Conservation (phyloP, 371 early-diverging fungal genomes). For the Syncephalastrum sp. region DNA sequence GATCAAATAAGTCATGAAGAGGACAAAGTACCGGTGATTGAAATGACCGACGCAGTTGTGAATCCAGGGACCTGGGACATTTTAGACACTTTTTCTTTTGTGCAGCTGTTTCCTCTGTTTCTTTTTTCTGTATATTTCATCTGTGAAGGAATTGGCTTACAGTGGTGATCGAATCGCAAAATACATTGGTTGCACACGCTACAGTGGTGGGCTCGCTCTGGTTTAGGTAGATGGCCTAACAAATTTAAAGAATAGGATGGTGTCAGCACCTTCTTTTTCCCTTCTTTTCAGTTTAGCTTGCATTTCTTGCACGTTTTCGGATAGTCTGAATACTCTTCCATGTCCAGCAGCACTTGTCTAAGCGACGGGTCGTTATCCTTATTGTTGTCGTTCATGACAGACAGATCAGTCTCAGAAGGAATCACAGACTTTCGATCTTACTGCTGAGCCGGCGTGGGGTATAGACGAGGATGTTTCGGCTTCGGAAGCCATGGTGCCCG, state of each 20-base stretch:
- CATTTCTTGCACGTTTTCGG: constrained; percentile 56
- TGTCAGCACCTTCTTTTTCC: neutral
- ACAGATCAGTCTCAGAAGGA: neutral
- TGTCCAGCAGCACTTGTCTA: constrained; percentile 41
- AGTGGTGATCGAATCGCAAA: constrained; percentile 68
- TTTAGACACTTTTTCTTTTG: neutral
- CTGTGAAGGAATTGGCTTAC: constrained; percentile 31
- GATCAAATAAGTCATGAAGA: constrained; percentile 73
- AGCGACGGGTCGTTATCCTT: constrained; percentile 22
- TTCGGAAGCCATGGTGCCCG: constrained; percentile 36
- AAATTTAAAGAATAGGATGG: neutral
- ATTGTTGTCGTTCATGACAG: constrained; percentile 7
- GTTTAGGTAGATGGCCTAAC: constrained; percentile 70
- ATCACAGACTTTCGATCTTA: constrained; percentile 2
- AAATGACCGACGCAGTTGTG: constrained; percentile 82
- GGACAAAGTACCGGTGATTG: constrained; percentile 81
- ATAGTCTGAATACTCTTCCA: constrained; percentile 46
- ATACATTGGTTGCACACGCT: constrained; percentile 85
- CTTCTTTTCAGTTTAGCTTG: constrained; percentile 7
- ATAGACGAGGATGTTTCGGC: constrained; percentile 4
- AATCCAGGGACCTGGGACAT: constrained; percentile 62
- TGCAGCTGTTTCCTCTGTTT: neutral
- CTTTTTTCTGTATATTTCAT: neutral
- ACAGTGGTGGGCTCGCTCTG: constrained; percentile 93
- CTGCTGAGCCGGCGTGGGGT: constrained; percentile 7